A percentile compares a stretch with the other conserved stretches of the same genome.
Evolutionary conservation across 495 filamentous ascomycete genomes (phyloP).

Genomic region (Elasticomyces elasticus): DNA sequence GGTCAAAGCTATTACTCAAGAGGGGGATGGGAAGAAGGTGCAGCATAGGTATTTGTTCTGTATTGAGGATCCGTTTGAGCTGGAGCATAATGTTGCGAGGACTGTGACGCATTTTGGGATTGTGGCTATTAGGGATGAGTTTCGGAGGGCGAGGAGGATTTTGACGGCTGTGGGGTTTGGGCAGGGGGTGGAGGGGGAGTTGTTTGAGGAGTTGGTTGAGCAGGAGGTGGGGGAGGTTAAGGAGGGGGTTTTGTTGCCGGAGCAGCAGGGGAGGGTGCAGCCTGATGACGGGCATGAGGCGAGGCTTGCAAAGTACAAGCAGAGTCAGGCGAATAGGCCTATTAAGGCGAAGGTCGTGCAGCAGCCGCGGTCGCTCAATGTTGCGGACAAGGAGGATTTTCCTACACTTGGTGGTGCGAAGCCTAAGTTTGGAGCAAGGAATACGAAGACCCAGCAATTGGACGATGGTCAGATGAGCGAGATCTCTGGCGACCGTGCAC

Average conservation of each 20-base stretch:
- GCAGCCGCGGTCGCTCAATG: background rate
- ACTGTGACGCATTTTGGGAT: constrained; percentile 71
- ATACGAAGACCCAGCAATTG: background rate
- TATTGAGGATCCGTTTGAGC: constrained; percentile 82
- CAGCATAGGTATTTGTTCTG: constrained; percentile 72
- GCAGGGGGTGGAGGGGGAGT: constrained; percentile 18
- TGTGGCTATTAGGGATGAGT: constrained; percentile 66
- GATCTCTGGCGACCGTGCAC: constrained; percentile 18
- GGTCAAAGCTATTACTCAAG: constrained; percentile 55
- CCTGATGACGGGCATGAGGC: too few relatives aligned
- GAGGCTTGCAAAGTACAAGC: too few relatives aligned
- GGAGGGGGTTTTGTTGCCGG: too few relatives aligned
- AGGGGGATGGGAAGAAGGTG: constrained; percentile 46
- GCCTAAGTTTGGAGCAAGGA: background rate
- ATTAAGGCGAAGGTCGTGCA: background rate
- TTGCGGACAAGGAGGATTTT: constrained; percentile 12
- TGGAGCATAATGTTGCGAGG: constrained; percentile 69
- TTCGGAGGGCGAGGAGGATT: constrained; percentile 60
- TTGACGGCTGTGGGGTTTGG: constrained; percentile 35
- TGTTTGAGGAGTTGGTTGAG: constrained; percentile 30
- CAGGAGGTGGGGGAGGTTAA: background rate
- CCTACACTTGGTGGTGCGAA: constrained; percentile 7
- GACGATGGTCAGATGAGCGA: constrained; percentile 1
- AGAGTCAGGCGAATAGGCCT: background rate
- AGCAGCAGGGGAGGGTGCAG: too few relatives aligned